Base-by-base conservation (phyloP, 768 basidiomycete species). In the Amanita phalloides region DNA sequence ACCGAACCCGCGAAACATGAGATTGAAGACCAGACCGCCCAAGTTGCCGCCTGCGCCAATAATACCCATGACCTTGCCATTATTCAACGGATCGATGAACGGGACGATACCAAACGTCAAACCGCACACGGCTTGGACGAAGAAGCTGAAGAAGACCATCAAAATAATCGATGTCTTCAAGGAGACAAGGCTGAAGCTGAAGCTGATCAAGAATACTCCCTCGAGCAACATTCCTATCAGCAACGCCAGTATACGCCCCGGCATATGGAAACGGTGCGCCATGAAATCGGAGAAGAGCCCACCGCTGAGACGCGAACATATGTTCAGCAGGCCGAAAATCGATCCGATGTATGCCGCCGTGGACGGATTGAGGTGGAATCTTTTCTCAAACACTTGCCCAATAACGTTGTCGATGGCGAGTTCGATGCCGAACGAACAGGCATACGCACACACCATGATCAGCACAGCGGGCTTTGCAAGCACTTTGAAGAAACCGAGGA, bases 401-500 rank as follows among this genome's bases (percentile, higher is more conserved):
- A 81, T 64, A 53, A 73, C 72, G 6, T 71, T 72, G 56, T 83
- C 77, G 39, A 83, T 70, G 1, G 74, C 72, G 6, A 83, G 70
- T 61, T 82, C 81, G 43, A 73, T 69, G 0, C 81, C 80, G 56
- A 82, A 81, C 2, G 78, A 78, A 0, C 73, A 73, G 35, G 74
- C 55, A 53, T 82, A 82, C 10, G 72, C 74, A 7, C 79, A 58
- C 0, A 73, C 62, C 0, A 79, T 78, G 2, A 81, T 69, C 76
- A 78, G 80, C 1, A 79, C 81, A 10, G 76, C 54, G 1, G 75
- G 75, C 51, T 57, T 71, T 17, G 55, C 9, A 23, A 76, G 23
- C 46, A 79, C 68, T 37, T 57, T 50, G 17, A 56, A 6, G 11
- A 69, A 67, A 1, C 62, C 53, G 32, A 60, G 55, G 35, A 56